A percentile compares a stretch with the other conserved stretches of the same genome.
Conservation (phyloP, 2,329 filamentous ascomycete species). For the Epichloe aotearoae region DNA sequence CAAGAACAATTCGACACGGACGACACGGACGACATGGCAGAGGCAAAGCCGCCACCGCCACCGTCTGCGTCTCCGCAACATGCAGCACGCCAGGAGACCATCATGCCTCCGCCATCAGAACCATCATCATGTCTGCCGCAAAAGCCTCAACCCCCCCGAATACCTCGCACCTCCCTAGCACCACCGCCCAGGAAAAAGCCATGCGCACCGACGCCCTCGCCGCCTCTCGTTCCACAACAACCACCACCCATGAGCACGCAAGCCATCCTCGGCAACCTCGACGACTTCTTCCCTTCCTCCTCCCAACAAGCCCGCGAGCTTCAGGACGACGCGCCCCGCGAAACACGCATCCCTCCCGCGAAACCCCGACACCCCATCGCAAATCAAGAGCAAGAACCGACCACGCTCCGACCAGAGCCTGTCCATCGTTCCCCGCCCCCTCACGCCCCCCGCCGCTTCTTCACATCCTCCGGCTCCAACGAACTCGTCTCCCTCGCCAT, state of each 20-base stretch:
- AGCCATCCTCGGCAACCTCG: conserved; percentile 36
- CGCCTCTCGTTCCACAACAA: conserved; percentile 7
- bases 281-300: conserved; percentile 42
- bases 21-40: too few species aligned
- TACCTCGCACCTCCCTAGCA: not conserved
- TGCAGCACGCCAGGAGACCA: not conserved
- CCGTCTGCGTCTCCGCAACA: not conserved
- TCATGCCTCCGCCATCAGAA: conserved; percentile 1
- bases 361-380: not conserved
- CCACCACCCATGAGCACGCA: conserved; percentile 35
- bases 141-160: not conserved
- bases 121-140: not conserved
- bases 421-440: conserved; percentile 4
- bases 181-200: not conserved
- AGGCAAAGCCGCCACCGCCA: too few species aligned
- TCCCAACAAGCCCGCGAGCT: conserved; percentile 43
- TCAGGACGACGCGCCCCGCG: conserved; percentile 20
- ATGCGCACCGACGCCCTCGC: not conserved
- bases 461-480: conserved; percentile 23
- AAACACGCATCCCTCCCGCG: not conserved
- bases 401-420: conserved; percentile 2
- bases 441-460: conserved; percentile 16
- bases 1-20: too few species aligned
- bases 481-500: conserved; percentile 22
- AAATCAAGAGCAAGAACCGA: conserved; percentile 7